Evolutionary conservation across 306 rosid genomes (phyloP), one percentile per base, ranked within the genome.

Genomic region (Cucumis cinereus): DNA sequence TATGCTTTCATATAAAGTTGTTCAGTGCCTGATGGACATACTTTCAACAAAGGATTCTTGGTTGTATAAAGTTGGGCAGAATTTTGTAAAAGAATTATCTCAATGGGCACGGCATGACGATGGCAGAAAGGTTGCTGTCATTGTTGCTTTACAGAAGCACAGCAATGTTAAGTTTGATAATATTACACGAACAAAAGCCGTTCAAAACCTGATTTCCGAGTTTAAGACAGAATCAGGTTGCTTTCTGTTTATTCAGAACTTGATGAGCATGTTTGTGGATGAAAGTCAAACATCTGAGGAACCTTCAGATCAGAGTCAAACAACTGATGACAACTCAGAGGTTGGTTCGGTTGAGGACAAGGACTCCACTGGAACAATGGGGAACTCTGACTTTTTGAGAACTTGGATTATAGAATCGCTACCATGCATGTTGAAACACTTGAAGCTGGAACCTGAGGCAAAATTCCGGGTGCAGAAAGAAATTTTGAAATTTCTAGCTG

Each of bases 241-340:
- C 85, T 83, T 89, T 88, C 89, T 92, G 77, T 94, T 90, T 78
- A 80, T 92, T 88, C 97, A 92, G 82, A 92, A 84, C 83, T 86
- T 94, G 43, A 77, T 78, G 71, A 86, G 88, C 83, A 82, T 92
- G 84, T 94, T 94, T 78, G 90, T 94, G 53, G 93, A 94, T 82
- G 99, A 92, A 83, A 88, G 87, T 75, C 89, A 85, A 82, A 79
- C 85, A 77, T 73, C 77, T 6, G 99, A 94, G 81, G 99, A 94
- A 83, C 99, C 99, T 76, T 94, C 97, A 24, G 99, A 94, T 77
- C 99, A 92, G 85, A 92, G 99, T 85, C 95, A 92, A 87, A 94
- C 97, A 74, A 92, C 97, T 47, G 96, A 94, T 84, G 99, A 94
- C 81, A 94, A 92, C 83, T 90, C 97, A 75, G 99, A 94, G 85